Conservation (phyloP, 73 alveolate genomes). For the Halteria grandinella region DNA sequence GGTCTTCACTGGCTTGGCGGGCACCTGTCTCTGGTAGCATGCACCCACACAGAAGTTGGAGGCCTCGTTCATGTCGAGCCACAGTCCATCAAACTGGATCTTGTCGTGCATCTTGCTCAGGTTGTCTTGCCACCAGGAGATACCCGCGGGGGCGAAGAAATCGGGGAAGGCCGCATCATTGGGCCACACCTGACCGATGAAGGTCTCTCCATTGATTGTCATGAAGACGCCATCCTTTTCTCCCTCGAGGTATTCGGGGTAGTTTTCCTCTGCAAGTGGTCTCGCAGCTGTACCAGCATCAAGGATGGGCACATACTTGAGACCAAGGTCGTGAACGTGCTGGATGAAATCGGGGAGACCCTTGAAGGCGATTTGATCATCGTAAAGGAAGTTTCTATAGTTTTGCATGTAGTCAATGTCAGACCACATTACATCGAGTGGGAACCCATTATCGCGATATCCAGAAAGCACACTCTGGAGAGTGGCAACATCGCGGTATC, state of each 20-base stretch:
- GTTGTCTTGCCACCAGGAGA: conserved; percentile 75
- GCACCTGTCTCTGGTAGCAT: conserved; percentile 60
- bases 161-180: conserved; percentile 85
- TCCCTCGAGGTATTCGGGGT: conserved; percentile 73
- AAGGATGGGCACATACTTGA: conserved; percentile 88
- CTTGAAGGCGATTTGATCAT: conserved; percentile 29
- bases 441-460: conserved; percentile 78
- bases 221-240: conserved; percentile 73
- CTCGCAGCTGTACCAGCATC: conserved; percentile 89
- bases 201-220: conserved; percentile 78
- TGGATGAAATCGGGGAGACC: conserved; percentile 35
- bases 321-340: conserved; percentile 57
- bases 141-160: conserved; percentile 65
- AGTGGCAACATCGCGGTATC: conserved; percentile 75
- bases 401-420: conserved; percentile 96
- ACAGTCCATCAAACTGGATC: conserved; percentile 91
- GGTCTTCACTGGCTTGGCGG: conserved; percentile 41
- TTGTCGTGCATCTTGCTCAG: conserved; percentile 68
- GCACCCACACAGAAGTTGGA: conserved; percentile 86
- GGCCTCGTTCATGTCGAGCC: conserved; percentile 99
- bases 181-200: conserved; percentile 85
- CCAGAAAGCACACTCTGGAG: conserved; percentile 75
- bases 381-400: conserved; percentile 84
- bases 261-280: conserved; percentile 58
- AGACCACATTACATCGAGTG: conserved; percentile 95